Evolutionary conservation across 306 rosid species (phyloP), one percentile per base, ranked within the genome.

Genomic region (Rubus idaeus): DNA sequence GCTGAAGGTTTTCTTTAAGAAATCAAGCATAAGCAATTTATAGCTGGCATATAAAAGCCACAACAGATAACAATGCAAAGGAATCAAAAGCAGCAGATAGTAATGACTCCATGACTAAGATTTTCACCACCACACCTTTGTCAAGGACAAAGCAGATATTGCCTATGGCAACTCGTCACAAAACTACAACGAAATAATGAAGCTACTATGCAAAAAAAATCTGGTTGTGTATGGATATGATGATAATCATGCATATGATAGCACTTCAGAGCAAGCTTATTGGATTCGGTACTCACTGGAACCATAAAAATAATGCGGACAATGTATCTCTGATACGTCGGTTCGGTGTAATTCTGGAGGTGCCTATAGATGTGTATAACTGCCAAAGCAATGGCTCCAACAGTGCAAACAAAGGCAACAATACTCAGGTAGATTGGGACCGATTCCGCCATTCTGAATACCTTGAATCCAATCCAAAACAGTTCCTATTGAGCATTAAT

Each of bases 301-400:
- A 95, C 99, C 99, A 95, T 95, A 75, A 92, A 95, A 68, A 95
- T 82, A 76, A 95, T 95, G 47, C 99, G 92, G 52, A 92, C 99
- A 44, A 95, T 95, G 75, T 83, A 90, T 60, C 99, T 90, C 86
- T 95, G 99, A 77, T 95, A 95, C 76, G 94, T 92, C 51, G 99
- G 99, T 41, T 95, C 99, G 8, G 97, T 95, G 81, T 95, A 95
- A 81, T 95, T 95, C 83, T 88, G 80, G 72, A 95, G 97, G 79
- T 95, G 99, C 74, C 90, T 76, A 77, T 91, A 95, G 71, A 95
- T 95, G 44, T 95, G 99, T 69, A 87, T 57, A 74, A 88, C 44
- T 5, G 97, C 96, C 68, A 95, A 57, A 86, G 89, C 87, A 71
- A 92, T 84, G 42, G 97, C 99, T 83, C 96, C 99, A 49, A 64